Base-by-base conservation (phyloP, 2,329 filamentous ascomycete species). In the Fusarium algeriense region DNA sequence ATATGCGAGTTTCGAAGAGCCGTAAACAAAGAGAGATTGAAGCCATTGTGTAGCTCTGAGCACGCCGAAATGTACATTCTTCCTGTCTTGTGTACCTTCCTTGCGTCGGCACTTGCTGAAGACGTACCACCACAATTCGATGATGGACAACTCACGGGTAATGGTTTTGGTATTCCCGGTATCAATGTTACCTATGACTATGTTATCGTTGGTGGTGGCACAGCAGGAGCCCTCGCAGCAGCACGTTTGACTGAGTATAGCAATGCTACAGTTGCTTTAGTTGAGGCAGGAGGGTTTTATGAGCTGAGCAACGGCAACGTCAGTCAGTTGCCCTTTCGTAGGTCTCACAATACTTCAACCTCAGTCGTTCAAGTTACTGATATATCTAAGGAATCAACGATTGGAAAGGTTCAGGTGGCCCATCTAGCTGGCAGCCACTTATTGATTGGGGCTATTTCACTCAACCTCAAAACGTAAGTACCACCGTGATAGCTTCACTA, bases 171-270 rank as follows among this genome's bases (percentile, higher is more conserved):
- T 19, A 62, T 62, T 49, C 59, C 59, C 14, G 59, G 59, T 43
- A 62, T 62, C 59, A 62, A 62, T 34, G 40, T 30, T 14, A 56
- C 53, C 17, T 56, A 56, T 3, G 70, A 58, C 49, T 65, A 69
- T 53, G 13, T 59, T 4, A 41, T 59, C 7, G 46, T 53, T n/a
- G 56, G 56, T 15, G 46, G 56, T 35, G 56, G 56, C 5, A 43
- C 60, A 15, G 56, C 56, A 28, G 56, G 56, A 10, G 46, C 35
- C 5, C 34, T 41, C 1, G 35, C 35, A 35, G 56, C 46, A 12
- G 46, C 56, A 7, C 56, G 56, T 6, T 14, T 59, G 6, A 53
- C 56, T 28, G 46, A 54, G 56, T 40, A 56, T n/a, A 40, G 34
- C 12, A 40, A 52, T 10, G 28, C 48, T 5, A 54, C 28, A 8